Evolutionary conservation across 2,329 filamentous ascomycete species (phyloP), one percentile per base, ranked within the genome.

Genomic region (Epichloe sylvatica): DNA sequence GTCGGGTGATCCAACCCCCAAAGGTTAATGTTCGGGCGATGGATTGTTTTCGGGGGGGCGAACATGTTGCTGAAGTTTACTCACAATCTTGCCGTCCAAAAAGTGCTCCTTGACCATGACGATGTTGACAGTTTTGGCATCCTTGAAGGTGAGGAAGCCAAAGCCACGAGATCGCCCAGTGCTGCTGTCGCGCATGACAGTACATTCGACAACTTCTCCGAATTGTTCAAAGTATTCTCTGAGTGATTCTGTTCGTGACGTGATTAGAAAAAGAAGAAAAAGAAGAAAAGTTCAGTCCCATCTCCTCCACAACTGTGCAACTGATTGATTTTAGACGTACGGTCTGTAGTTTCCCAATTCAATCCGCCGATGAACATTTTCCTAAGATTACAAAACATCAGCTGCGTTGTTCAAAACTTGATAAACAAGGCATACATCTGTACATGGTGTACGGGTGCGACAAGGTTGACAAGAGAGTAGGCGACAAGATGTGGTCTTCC

Each of bases 51-150:
- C 15, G 8, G 17, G 17, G 17, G 8, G 25, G 25, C 3, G 9
- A 1, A 30, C 3, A 30, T 4, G 25, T 23, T 15, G 9, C 17
- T 21, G 0, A 15, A 12, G 35, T 17, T 17, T 40, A 47, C 86
- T 73, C 77, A 97, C 92, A 67, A 98, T 96, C 69, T 98, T 98
- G 54, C 92, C 92, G 64, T 98, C 92, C 21, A 98, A 77, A 59
- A 91, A 94, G 67, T 98, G 92, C 65, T 98, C 92, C 70, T 98
- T 98, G 54, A 98, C 92, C 92, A 98, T 98, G 55, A 98, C 92
- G 57, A 89, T 94, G 65, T 98, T 98, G 57, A 98, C 92, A 4
- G 88, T 95, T 71, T 95, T 95, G 45, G 92, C 85, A 62, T 98
- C 92, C 64, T 87, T 94, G 75, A 98, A 98, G 0, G 92, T 98